Percentiles rank a stretch among this genome's conserved stretches.
These are phyloP conservation scores for Trametes coccinea DNA, from an alignment of 768 basidiomycete genomes.

Conservation along the genomic window DNA sequence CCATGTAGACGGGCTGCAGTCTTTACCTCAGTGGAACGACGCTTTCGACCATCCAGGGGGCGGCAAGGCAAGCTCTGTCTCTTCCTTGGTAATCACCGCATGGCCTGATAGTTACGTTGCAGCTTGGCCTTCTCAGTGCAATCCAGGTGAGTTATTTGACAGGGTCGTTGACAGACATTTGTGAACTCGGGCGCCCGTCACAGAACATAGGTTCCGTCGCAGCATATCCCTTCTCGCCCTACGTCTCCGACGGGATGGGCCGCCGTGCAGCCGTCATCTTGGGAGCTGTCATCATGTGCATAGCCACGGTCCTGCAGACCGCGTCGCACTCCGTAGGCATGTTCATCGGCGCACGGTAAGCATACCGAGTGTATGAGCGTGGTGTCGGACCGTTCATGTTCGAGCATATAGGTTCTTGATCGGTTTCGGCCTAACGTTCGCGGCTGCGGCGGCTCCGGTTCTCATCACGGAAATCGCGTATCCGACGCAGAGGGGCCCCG, in stretches of 20 bases:
- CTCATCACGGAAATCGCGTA: constrained; percentile 53
- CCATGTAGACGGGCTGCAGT: constrained; percentile 38
- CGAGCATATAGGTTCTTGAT: constrained; percentile 34
- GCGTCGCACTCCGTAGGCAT: constrained; percentile 41
- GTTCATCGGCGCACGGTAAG: constrained; percentile 46
- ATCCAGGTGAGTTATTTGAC: constrained; percentile 33
- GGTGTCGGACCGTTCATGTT: constrained; percentile 4
- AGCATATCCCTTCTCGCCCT: constrained; percentile 42
- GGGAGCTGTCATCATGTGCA: constrained; percentile 42
- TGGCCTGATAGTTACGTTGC: not conserved
- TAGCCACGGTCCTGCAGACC: constrained; percentile 41
- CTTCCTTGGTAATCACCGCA: not conserved
- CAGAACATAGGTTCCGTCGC: constrained; percentile 43
- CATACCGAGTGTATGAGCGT: not conserved
- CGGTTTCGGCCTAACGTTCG: constrained; percentile 46
- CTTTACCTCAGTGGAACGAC: constrained; percentile 39
- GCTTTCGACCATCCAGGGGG: constrained; percentile 35
- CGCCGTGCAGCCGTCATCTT: constrained; percentile 38
- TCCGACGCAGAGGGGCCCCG: constrained; percentile 46
- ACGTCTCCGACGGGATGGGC: constrained; percentile 43
- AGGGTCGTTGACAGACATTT: not conserved
- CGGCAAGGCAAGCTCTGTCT: constrained; percentile 29
- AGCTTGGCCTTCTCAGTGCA: constrained; percentile 40
- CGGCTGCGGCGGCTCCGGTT: constrained; percentile 46
- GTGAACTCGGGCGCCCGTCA: not conserved